Conservation (phyloP, 345 rosid genomes). For the Aethionema arabicum region DNA sequence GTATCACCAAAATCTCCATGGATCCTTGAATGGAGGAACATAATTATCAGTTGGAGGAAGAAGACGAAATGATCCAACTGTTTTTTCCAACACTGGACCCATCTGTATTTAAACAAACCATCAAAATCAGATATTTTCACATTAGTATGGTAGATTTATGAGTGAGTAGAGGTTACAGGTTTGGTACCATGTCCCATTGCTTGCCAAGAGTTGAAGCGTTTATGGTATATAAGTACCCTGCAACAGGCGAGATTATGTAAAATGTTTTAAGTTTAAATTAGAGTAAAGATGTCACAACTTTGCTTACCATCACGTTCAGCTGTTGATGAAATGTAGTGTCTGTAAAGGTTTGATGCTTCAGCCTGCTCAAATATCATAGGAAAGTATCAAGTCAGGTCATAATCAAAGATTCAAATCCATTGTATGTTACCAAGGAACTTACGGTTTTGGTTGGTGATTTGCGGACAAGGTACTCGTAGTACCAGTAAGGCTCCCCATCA, state of each 20-base stretch:
- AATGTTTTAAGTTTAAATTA: neutral
- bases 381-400: slow-evolving; percentile 12
- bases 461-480: slow-evolving; percentile 83
- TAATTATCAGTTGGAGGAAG: slow-evolving; percentile 71
- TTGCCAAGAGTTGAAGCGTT: slow-evolving; percentile 87
- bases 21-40: slow-evolving; percentile 94
- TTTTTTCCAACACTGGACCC: slow-evolving; percentile 71
- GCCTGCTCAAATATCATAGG: slow-evolving; percentile 46
- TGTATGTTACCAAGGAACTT: slow-evolving; percentile 6
- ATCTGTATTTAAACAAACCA: slow-evolving; percentile 49
- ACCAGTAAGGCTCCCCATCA: slow-evolving; percentile 90
- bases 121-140: slow-evolving; percentile 26
- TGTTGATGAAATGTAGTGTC: slow-evolving; percentile 79
- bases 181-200: slow-evolving; percentile 75
- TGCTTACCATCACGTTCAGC: slow-evolving; percentile 86
- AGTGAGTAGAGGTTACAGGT: slow-evolving; percentile 25
- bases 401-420: slow-evolving; percentile 5
- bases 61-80: slow-evolving; percentile 76
- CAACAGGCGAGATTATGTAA: slow-evolving; percentile 18
- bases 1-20: slow-evolving; percentile 97
- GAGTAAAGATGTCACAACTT: neutral
- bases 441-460: slow-evolving; percentile 81
- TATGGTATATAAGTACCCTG: slow-evolving; percentile 85
- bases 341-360: slow-evolving; percentile 70
- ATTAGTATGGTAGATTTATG: slow-evolving; percentile 5